Conservation (phyloP, 2,329 filamentous ascomycete genomes). For the Orbilia oligospora region DNA sequence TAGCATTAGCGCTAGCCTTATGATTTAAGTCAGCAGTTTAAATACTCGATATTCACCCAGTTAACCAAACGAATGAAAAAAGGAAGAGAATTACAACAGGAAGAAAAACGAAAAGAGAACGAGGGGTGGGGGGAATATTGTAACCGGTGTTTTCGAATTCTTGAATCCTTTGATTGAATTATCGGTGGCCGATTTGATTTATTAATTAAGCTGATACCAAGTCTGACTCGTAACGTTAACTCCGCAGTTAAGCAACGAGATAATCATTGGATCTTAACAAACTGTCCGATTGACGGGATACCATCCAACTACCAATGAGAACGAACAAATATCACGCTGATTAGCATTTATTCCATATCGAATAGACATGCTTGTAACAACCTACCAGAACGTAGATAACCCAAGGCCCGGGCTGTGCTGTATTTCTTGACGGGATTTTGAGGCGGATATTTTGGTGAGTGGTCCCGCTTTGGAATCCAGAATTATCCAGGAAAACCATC, state of each 20-base stretch:
- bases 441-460: constrained; percentile 70
- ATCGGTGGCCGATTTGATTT: not conserved
- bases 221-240: not conserved
- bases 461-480: constrained; percentile 69
- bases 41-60: no score
- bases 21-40: no score
- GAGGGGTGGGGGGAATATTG: no score
- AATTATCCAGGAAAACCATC: constrained; percentile 72
- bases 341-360: not conserved
- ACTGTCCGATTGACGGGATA: constrained; percentile 71
- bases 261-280: constrained; percentile 66
- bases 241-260: not conserved
- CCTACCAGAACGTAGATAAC: constrained; percentile 72
- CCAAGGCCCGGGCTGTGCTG: constrained; percentile 75
- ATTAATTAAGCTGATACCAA: not conserved
- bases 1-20: no score
- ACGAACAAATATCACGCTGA: constrained; percentile 2
- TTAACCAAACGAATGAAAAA: no score
- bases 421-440: constrained; percentile 72
- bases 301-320: constrained; percentile 68
- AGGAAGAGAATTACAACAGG: no score
- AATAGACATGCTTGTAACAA: not conserved
- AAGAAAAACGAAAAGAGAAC: no score
- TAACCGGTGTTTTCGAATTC: no score
- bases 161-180: no score